Conservation (phyloP, 805 yeast species). For the Starmerella etchellsii region DNA sequence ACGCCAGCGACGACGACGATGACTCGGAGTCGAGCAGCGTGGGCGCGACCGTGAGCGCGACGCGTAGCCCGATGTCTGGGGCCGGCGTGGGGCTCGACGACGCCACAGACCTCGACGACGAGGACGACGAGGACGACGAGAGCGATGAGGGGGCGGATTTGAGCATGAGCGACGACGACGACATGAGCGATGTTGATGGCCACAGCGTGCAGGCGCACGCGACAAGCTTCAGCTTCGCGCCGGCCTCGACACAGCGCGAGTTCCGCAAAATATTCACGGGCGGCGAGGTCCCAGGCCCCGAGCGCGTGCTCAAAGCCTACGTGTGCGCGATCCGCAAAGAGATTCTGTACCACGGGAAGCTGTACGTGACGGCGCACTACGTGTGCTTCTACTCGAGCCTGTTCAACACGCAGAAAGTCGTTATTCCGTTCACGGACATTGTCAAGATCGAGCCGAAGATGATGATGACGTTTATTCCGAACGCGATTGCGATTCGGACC, state of each 20-base stretch:
- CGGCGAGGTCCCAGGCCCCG: slow-evolving; percentile 6
- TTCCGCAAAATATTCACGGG: slow-evolving; percentile 55
- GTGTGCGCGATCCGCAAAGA: slow-evolving; percentile 84
- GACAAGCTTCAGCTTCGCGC: slow-evolving; percentile 30
- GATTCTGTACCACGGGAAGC: slow-evolving; percentile 72
- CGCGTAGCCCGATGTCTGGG: too few relatives aligned
- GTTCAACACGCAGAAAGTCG: slow-evolving; percentile 68
- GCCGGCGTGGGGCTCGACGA: too few relatives aligned
- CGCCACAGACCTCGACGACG: not conserved
- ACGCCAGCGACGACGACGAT: too few relatives aligned
- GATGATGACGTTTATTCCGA: slow-evolving; percentile 83
- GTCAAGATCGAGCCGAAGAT: slow-evolving; percentile 61
- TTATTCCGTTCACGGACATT: slow-evolving; percentile 60
- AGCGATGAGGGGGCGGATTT: slow-evolving; percentile 1
- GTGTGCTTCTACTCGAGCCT: slow-evolving; percentile 78
- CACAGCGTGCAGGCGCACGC: not conserved
- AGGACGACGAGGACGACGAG: slow-evolving; percentile 1
- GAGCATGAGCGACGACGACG: slow-evolving; percentile 5
- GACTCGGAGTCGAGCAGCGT: too few relatives aligned
- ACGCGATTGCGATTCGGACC: slow-evolving; percentile 58
- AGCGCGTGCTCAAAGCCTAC: slow-evolving; percentile 29
- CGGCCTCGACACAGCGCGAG: slow-evolving; percentile 50
- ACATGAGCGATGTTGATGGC: slow-evolving; percentile 2
- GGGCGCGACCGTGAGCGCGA: too few relatives aligned
- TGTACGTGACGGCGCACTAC: slow-evolving; percentile 66